Evolutionary conservation across 495 filamentous ascomycete species (phyloP).

Genomic region (Hypomontagnella monticulosa): DNA sequence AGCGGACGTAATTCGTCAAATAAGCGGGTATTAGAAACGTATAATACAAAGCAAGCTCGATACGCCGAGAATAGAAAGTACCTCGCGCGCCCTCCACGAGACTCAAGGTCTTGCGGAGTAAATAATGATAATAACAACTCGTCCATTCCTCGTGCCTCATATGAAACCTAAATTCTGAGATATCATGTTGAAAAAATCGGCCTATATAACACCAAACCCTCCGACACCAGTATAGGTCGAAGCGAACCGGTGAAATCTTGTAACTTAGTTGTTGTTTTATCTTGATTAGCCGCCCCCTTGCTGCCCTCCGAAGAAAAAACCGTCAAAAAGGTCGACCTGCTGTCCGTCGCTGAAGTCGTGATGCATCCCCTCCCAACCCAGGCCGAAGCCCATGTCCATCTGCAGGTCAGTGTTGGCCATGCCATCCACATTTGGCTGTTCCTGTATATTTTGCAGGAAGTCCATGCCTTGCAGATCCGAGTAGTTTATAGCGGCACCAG

Average conservation of each 20-base stretch:
- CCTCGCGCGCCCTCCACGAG: neutral
- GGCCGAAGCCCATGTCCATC: constrained; percentile 78
- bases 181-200: constrained; percentile 20
- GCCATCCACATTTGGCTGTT: constrained; percentile 44
- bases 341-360: constrained; percentile 84
- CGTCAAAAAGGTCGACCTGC: constrained; percentile 87
- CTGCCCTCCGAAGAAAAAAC: constrained; percentile 85
- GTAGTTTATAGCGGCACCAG: constrained; percentile 42
- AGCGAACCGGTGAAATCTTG: neutral
- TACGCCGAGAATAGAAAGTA: neutral
- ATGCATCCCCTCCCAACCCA: constrained; percentile 73
- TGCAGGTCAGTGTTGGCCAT: constrained; percentile 45
- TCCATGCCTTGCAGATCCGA: constrained; percentile 58
- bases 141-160: constrained; percentile 33
- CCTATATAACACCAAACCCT: constrained; percentile 17
- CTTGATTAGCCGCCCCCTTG: constrained; percentile 44
- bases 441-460: constrained; percentile 54
- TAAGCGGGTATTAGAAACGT: constrained; percentile 32
- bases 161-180: constrained; percentile 15
- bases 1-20: constrained; percentile 10
- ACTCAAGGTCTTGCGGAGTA: constrained; percentile 7
- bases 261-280: constrained; percentile 2
- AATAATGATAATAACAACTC: constrained; percentile 5
- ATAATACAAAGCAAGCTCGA: constrained; percentile 14
- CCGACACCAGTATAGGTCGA: constrained; percentile 12